A percentile compares a stretch with the other conserved stretches of the same genome.
phyloP scores from a whole-genome alignment of 2,329 filamentous ascomycete species.

The Venturia pyrina region DNA sequence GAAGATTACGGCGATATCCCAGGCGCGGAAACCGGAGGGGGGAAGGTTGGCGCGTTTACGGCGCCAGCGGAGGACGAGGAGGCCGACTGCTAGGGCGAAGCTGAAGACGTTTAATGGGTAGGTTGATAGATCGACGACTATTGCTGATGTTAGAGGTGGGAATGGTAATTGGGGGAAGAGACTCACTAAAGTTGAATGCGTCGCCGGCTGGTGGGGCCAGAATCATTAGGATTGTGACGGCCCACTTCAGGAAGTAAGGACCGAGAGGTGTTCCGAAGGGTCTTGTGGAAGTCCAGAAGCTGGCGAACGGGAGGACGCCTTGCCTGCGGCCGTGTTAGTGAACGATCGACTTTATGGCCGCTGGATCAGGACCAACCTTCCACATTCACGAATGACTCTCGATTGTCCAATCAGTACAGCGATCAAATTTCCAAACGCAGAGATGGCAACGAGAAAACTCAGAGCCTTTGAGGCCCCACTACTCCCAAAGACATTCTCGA shows the following conservation, averaged over 20 bases:
- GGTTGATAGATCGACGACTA: slow-evolving; percentile 47
- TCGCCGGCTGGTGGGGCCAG: slow-evolving; percentile 57
- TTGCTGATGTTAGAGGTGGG: slow-evolving; percentile 50
- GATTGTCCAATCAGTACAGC: slow-evolving; percentile 51
- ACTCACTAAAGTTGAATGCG: slow-evolving; percentile 53
- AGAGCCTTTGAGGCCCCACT: slow-evolving; percentile 34
- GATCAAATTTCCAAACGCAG: slow-evolving; percentile 52
- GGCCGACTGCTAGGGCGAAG: slow-evolving; percentile 24
- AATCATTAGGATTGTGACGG: slow-evolving; percentile 55
- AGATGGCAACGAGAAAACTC: slow-evolving; percentile 48
- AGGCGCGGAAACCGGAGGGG: slow-evolving; percentile 33
- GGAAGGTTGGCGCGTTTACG: slow-evolving; percentile 25
- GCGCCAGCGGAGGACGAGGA: slow-evolving; percentile 34
- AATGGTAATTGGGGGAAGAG: slow-evolving; percentile 53
- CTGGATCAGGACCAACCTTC: slow-evolving; percentile 41
- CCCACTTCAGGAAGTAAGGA: slow-evolving; percentile 52
- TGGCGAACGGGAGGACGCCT: slow-evolving; percentile 54
- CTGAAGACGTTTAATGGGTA: slow-evolving; percentile 29
- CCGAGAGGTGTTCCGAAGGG: slow-evolving; percentile 56
- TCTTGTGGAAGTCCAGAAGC: slow-evolving; percentile 54
- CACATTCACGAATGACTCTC: slow-evolving; percentile 54
- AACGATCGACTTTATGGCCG: neutral
- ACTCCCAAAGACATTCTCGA: slow-evolving; percentile 51
- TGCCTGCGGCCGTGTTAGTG: neutral
- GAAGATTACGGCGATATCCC: slow-evolving; percentile 24